Percentiles rank a stretch among this genome's conserved stretches.
These are phyloP conservation scores for Thielaviopsis populi DNA, from an alignment of 2,329 filamentous ascomycete genomes.

Conservation along the genomic window DNA sequence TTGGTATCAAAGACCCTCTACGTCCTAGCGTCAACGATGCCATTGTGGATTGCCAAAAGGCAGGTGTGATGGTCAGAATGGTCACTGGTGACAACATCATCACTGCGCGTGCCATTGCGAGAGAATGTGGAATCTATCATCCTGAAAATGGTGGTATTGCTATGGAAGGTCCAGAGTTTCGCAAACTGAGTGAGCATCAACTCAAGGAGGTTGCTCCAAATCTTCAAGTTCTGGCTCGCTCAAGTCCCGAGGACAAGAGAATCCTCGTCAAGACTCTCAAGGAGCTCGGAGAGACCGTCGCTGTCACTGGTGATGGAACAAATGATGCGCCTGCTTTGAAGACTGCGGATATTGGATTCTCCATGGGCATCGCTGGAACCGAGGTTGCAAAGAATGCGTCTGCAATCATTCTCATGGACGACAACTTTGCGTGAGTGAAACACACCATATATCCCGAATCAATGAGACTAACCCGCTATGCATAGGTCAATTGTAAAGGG, in stretches of 20 bases:
- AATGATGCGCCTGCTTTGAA: conserved; percentile 47
- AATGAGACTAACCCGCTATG: not conserved
- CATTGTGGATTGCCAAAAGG: conserved; percentile 46
- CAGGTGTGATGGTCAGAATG: conserved; percentile 56
- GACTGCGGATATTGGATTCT: conserved; percentile 47
- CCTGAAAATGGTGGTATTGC: conserved; percentile 37
- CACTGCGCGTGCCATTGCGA: conserved; percentile 58
- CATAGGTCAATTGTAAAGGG: conserved; percentile 37
- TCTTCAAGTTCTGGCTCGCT: conserved; percentile 49
- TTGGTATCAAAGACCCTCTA: conserved; percentile 57
- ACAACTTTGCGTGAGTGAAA: conserved; percentile 30
- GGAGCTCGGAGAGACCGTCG: conserved; percentile 43
- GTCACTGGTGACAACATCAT: conserved; percentile 58
- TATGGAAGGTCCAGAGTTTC: conserved; percentile 55
- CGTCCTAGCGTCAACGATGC: conserved; percentile 49
- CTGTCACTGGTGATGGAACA: conserved; percentile 46
- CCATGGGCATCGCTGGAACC: conserved; percentile 46
- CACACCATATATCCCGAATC: not conserved
- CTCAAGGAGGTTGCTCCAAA: conserved; percentile 43
- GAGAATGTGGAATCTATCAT: conserved; percentile 54
- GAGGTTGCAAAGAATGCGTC: conserved; percentile 49
- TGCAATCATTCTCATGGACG: conserved; percentile 46
- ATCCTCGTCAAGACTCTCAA: conserved; percentile 48
- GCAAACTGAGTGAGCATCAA: conserved; percentile 42
- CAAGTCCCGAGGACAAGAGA: conserved; percentile 51